phyloP scores from a whole-genome alignment of 352 stramenopile species.

The Pythium angustatum region DNA sequence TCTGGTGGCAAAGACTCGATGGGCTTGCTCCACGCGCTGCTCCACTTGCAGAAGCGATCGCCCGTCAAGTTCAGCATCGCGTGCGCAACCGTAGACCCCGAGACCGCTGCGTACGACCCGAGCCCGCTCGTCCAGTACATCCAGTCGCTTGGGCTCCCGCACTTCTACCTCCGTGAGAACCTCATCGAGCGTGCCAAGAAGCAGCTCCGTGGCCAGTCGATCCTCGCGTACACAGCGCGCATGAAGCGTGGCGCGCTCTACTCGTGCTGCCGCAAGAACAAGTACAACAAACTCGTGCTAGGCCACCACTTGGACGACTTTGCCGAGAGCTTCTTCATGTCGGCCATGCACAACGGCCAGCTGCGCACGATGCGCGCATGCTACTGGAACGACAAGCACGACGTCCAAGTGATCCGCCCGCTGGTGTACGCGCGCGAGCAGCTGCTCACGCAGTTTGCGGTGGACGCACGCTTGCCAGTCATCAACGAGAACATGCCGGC shows the following conservation, averaged over 20 bases:
- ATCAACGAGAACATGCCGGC: constrained; percentile 98
- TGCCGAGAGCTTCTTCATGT: constrained; percentile 97
- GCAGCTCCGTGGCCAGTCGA: constrained; percentile 69
- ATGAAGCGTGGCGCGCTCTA: constrained; percentile 90
- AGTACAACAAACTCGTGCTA: constrained; percentile 36
- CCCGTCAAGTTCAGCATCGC: constrained; percentile 93
- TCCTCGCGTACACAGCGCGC: constrained; percentile 92
- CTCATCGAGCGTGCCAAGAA: constrained; percentile 73
- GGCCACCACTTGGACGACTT: constrained; percentile 97
- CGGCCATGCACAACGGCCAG: constrained; percentile 65
- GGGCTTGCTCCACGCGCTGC: constrained; percentile 92
- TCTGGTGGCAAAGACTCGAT: constrained; percentile 96
- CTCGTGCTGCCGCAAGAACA: constrained; percentile 33
- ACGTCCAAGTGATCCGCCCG: constrained; percentile 93
- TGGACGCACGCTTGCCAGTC: constrained; percentile 85
- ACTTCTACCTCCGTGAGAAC: constrained; percentile 90
- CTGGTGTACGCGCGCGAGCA: constrained; percentile 93
- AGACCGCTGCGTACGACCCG: constrained; percentile 94
- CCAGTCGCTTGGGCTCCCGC: constrained; percentile 89
- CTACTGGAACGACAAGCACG: constrained; percentile 92
- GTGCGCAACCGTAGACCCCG: constrained; percentile 92
- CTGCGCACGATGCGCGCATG: constrained; percentile 95
- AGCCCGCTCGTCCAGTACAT: constrained; percentile 94
- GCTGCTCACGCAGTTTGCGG: constrained; percentile 69
- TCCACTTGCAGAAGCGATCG: constrained; percentile 88